Evolutionary conservation across 2,329 filamentous ascomycete genomes (phyloP).

Genomic region (Dryadomyces sulphureus): DNA sequence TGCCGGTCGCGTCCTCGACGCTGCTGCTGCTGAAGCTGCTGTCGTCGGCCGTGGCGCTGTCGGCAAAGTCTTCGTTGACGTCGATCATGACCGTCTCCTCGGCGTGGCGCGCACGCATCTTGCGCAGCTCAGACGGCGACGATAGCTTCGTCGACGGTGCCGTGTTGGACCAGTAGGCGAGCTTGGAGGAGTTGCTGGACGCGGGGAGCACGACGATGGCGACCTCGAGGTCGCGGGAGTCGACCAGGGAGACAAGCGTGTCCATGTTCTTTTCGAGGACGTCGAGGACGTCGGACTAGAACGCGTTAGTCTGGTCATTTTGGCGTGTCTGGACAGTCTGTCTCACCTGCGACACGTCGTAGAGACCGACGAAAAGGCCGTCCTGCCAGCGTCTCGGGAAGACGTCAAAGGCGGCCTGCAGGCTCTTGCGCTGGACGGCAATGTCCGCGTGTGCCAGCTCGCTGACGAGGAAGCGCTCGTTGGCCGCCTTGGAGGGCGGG

Average conservation of each 20-base stretch:
- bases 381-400: background rate
- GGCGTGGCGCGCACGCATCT: slow-evolving; percentile 28
- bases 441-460: slow-evolving; percentile 25
- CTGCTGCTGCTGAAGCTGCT: slow-evolving; percentile 6
- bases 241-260: slow-evolving; percentile 28
- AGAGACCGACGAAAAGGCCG: background rate
- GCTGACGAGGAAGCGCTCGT: slow-evolving; percentile 25
- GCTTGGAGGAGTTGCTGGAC: slow-evolving; percentile 21
- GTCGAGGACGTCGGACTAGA: slow-evolving; percentile 26
- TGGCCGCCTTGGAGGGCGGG: slow-evolving; percentile 26
- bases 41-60: slow-evolving; percentile 3
- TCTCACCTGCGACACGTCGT: background rate
- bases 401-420: slow-evolving; percentile 12
- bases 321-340: background rate
- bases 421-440: slow-evolving; percentile 22
- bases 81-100: slow-evolving; percentile 29
- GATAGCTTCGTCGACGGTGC: slow-evolving; percentile 16
- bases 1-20: slow-evolving; percentile 6
- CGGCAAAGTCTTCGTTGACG: slow-evolving; percentile 3
- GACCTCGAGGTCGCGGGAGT: slow-evolving; percentile 37
- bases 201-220: slow-evolving; percentile 40
- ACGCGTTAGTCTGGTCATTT: slow-evolving; percentile 9
- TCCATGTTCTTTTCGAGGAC: slow-evolving; percentile 28
- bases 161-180: slow-evolving; percentile 25
- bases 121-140: background rate